Evolutionary conservation across 495 filamentous ascomycete species (phyloP), one percentile per base, ranked within the genome.

Genomic region (Glarea lozoyensis): DNA sequence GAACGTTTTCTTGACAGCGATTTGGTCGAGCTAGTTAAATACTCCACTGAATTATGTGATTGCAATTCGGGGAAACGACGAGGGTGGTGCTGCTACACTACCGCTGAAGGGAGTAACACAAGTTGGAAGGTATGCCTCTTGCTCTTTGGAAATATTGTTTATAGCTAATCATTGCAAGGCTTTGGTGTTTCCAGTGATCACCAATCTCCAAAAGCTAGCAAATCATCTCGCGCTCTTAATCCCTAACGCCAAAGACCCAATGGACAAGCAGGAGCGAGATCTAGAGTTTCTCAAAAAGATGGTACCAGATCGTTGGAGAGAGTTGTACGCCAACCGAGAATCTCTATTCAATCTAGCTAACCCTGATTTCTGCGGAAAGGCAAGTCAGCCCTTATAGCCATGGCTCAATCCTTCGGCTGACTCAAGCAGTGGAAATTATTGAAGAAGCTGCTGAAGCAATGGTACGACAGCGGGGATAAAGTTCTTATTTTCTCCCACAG

Each of bases 211-310:
- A 53, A 94, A 95, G 57, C 63, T 97, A 3, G 79, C 86, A 20
- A 97, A 96, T 56, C 93, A 98, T 57, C 69, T 98, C 19, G 90
- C 88, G 10, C 83, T 92, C 13, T 69, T 97, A 16, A 82, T 97
- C 10, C 92, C 92, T 0, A 72, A 78, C 18, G 70, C 73, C 2
- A 59, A 59, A 3, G 87, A 94, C 37, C 38, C 70, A 0, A 64
- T 59, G 11, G 88, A 94, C n/a, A 92, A 86, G 52, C 86, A 89
- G 49, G 69, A 74, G 11, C 82, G 85, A 48, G 88, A 94, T 42
- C 70, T 89, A 16, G 80, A 84, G 30, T 76, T 78, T 55, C 71
- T 97, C 11, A 71, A 89, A 56, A 72, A 77, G 4, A 84, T 84
- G 21, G 59, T 89, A 0, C 92, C 92, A 0, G 63, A 84, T 30